phyloP scores from a whole-genome alignment of 257 asterid species.

The Penstemon eatonii region DNA sequence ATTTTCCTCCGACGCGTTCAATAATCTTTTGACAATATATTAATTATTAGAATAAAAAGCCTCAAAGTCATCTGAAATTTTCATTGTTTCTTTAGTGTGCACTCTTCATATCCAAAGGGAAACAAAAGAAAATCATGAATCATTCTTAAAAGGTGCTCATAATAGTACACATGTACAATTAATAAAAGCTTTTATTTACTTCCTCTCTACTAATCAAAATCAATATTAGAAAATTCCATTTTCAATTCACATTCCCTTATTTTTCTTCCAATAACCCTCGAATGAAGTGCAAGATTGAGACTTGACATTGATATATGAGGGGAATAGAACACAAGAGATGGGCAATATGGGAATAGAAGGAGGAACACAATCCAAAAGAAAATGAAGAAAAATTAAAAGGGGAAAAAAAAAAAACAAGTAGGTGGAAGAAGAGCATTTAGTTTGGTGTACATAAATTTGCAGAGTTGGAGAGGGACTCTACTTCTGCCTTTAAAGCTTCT shows the following conservation, averaged over 20 bases:
- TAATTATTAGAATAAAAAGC: background rate
- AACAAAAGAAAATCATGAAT: conserved; percentile 2
- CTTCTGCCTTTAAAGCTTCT: conserved; percentile 34
- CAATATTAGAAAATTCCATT: background rate
- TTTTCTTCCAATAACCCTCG: background rate
- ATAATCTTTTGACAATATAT: too few species aligned
- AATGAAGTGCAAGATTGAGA: conserved; percentile 21
- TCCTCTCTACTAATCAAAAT: conserved; percentile 1
- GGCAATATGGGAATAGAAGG: background rate
- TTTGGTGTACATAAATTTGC: conserved; percentile 18
- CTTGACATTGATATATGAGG: conserved; percentile 7
- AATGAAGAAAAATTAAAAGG: background rate
- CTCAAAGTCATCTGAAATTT: background rate
- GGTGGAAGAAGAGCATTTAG: conserved; percentile 24
- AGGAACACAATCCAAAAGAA: background rate
- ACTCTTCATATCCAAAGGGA: background rate
- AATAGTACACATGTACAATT: background rate
- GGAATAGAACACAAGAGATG: conserved; percentile 1
- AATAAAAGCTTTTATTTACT: conserved; percentile 20
- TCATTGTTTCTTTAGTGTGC: background rate
- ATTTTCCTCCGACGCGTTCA: too few species aligned
- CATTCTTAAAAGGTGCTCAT: background rate
- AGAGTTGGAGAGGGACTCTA: conserved; percentile 22
- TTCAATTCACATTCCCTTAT: background rate
- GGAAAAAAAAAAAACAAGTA: conserved; percentile 3